A percentile compares a stretch with the other conserved stretches of the same genome.
phyloP scores from a whole-genome alignment of 164 flowering plant species.

The Liriodendron chinense region DNA sequence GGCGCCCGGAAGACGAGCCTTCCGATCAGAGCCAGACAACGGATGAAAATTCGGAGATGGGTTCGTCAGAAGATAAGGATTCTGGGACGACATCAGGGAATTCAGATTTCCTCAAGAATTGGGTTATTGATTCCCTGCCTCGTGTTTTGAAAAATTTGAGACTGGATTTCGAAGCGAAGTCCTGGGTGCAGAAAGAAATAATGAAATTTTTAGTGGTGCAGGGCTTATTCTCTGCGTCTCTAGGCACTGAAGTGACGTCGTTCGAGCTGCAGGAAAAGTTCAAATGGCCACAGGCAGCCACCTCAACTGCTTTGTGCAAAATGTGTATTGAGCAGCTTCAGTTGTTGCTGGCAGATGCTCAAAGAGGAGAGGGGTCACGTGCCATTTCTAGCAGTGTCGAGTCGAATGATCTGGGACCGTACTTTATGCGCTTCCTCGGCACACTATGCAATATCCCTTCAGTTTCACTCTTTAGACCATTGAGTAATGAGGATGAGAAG shows the following conservation, averaged over 20 bases:
- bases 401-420: constrained; percentile 71
- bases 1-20: constrained; percentile 65
- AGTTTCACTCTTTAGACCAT: constrained; percentile 70
- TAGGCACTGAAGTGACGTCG: constrained; percentile 92
- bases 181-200: constrained; percentile 71
- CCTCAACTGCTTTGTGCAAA: constrained; percentile 61
- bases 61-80: constrained; percentile 72
- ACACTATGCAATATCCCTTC: constrained; percentile 88
- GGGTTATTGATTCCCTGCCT: constrained; percentile 84
- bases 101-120: constrained; percentile 62
- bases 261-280: constrained; percentile 91
- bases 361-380: constrained; percentile 56
- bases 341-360: constrained; percentile 67
- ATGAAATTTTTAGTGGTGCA: constrained; percentile 90
- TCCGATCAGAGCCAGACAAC: constrained; percentile 96
- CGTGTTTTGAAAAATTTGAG: constrained; percentile 59
- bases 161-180: constrained; percentile 61
- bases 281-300: constrained; percentile 83
- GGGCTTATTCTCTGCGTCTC: constrained; percentile 87
- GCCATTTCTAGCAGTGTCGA: constrained; percentile 41
- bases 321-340: constrained; percentile 92
- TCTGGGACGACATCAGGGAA: constrained; percentile 36
- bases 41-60: constrained; percentile 86
- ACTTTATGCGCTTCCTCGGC: constrained; percentile 74
- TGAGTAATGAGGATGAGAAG: constrained; percentile 68